Conservation (phyloP, 768 basidiomycete species). For the Lactifluus echinatus region DNA sequence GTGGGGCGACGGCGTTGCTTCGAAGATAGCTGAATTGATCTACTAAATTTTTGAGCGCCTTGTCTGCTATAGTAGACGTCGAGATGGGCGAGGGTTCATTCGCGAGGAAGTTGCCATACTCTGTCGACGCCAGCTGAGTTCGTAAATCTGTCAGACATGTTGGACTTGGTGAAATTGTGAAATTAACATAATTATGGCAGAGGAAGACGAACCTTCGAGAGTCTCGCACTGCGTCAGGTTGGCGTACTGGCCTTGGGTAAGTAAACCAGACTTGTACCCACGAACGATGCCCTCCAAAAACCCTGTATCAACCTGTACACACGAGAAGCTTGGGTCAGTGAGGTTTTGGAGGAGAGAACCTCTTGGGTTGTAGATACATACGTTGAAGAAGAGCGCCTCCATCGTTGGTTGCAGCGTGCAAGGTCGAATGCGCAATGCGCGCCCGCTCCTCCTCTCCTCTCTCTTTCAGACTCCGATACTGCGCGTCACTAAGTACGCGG, state of each 20-base stretch:
- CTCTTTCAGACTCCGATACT: slow-evolving; percentile 18
- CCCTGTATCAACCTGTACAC: slow-evolving; percentile 53
- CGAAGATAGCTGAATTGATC: slow-evolving; percentile 95
- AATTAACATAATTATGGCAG: background rate
- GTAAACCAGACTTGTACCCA: slow-evolving; percentile 90
- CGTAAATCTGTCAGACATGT: slow-evolving; percentile 60
- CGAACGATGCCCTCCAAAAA: slow-evolving; percentile 78
- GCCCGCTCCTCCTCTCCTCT: background rate
- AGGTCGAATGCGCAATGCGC: background rate
- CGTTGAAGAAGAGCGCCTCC: slow-evolving; percentile 90
- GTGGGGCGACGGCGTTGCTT: slow-evolving; percentile 82
- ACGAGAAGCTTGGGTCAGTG: slow-evolving; percentile 24
- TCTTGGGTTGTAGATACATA: slow-evolving; percentile 28
- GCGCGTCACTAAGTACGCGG: too few species aligned
- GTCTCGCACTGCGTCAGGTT: slow-evolving; percentile 97
- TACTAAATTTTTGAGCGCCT: slow-evolving; percentile 89
- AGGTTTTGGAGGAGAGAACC: slow-evolving; percentile 9
- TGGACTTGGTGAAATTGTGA: background rate
- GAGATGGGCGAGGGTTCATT: slow-evolving; percentile 92
- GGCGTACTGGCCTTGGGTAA: slow-evolving; percentile 82
- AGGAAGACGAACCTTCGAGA: slow-evolving; percentile 63
- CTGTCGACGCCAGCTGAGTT: slow-evolving; percentile 91
- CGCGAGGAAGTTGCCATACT: slow-evolving; percentile 97
- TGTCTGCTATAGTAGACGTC: slow-evolving; percentile 93
- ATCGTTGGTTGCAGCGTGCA: slow-evolving; percentile 47